Base-by-base conservation (phyloP, 164 flowering plant species). In the Magnolia sinica region DNA sequence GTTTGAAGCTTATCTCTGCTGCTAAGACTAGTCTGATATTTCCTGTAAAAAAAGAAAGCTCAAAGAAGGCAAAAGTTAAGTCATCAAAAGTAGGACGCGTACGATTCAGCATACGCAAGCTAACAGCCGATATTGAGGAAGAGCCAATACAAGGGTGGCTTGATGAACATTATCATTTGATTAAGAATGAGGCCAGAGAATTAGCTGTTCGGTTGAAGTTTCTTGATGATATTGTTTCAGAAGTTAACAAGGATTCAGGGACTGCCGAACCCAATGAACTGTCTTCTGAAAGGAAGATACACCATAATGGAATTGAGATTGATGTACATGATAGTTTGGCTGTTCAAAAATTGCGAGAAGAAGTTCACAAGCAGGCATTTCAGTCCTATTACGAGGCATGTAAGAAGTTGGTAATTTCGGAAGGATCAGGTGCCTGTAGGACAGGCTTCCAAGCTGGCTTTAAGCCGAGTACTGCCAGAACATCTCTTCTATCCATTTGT, bases 111-210 rank as follows among this genome's bases (percentile, higher is more conserved):
- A 86, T 96, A 78, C 92, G 97, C 50, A 92, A 91, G 78, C 80
- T 96, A 24, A 91, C 87, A 73, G 92, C 91, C 81, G 94, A 93
- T 69, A 93, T 96, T 73, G 99, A 96, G 84, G 99, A 96, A 85
- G 98, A 96, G 83, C 99, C 99, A 50, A 64, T 96, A 70, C 99
- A 96, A 76, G 99, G 99, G 71, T 96, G 99, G 99, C 98, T 96
- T 85, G 99, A 96, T 85, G 97, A 94, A 79, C 99, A 93, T 82
- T 93, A 87, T 81, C 89, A 87, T 49, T 85, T 96, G 73, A 80
- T 93, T 89, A 96, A 89, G 82, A 92, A 88, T 76, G 98, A 93
- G 84, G 90, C 94, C 52, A 83, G 88, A 86, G 99, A 94, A 82
- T 81, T 88, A 78, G 99, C 95, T 86, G 94, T 93, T 71, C 89